Percentiles rank a stretch among this genome's conserved stretches.
Evolutionary conservation across 176 grass and related monocot species (phyloP).

Genomic region (Eleusine indica): DNA sequence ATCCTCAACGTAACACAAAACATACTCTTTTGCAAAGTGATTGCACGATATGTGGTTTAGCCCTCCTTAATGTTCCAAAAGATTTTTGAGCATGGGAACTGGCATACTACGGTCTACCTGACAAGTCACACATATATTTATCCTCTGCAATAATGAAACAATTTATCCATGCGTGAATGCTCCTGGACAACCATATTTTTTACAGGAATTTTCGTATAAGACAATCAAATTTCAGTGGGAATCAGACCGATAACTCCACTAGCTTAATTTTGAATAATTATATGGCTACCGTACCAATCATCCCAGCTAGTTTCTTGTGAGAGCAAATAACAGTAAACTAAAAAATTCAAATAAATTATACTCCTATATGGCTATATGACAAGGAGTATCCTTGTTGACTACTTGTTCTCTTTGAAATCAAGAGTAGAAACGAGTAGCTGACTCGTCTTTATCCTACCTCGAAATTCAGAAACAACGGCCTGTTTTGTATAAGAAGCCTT

Average conservation of each 20-base stretch:
- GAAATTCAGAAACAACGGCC: constrained; percentile 4
- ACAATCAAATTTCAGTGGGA: background rate
- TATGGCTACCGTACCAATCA: constrained; percentile 16
- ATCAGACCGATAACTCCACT: background rate
- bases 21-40: background rate
- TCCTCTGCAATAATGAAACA: background rate
- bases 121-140: background rate
- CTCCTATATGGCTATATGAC: too few relatives aligned
- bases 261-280: background rate
- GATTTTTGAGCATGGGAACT: background rate
- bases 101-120: background rate
- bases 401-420: background rate
- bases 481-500: background rate
- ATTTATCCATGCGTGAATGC: background rate
- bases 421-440: background rate
- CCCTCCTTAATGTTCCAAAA: background rate
- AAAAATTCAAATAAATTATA: too few relatives aligned
- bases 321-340: background rate
- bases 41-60: background rate
- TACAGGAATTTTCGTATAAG: background rate
- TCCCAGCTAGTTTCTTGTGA: background rate
- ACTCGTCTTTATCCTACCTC: background rate
- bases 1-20: background rate
- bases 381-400: constrained; percentile 29
- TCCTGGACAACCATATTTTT: background rate